Percentiles rank a stretch among this genome's conserved stretches.
phyloP scores from a whole-genome alignment of 78 protist genomes.

The Blattamonas nauphoetae region DNA sequence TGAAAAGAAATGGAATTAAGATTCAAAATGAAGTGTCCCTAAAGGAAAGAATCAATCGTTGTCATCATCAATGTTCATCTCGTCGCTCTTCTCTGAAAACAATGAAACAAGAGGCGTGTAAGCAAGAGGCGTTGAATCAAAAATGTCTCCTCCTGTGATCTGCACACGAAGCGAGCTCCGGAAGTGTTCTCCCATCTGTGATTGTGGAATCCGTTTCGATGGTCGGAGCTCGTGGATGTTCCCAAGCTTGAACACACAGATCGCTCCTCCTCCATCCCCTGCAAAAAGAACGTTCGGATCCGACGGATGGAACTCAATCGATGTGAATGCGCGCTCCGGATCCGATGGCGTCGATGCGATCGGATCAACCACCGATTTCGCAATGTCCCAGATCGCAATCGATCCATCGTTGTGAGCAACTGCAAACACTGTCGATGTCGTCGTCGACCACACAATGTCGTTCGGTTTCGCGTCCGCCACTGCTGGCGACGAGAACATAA shows the following conservation, averaged over 20 bases:
- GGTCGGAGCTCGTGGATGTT: conserved; percentile 6
- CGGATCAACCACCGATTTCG: neutral
- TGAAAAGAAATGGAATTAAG: no score
- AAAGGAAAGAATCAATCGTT: no score
- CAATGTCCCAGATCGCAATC: conserved; percentile 53
- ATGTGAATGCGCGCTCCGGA: neutral
- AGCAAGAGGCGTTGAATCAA: neutral
- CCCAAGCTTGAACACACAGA: neutral
- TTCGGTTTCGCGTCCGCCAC: neutral
- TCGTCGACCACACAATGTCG: conserved; percentile 46
- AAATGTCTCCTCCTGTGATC: neutral
- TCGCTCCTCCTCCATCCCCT: neutral
- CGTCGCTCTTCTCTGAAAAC: no score
- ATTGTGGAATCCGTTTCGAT: neutral
- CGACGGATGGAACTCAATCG: neutral
- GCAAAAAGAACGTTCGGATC: neutral
- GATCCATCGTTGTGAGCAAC: conserved; percentile 36
- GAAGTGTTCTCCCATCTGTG: neutral
- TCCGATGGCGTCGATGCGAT: neutral
- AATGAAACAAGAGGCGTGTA: neutral
- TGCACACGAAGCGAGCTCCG: neutral
- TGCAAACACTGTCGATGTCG: conserved; percentile 23
- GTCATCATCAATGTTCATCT: no score
- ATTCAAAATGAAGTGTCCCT: no score
- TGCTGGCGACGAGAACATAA: neutral